Evolutionary conservation across 768 basidiomycete species (phyloP).

Genomic region (Obba rivulosa): DNA sequence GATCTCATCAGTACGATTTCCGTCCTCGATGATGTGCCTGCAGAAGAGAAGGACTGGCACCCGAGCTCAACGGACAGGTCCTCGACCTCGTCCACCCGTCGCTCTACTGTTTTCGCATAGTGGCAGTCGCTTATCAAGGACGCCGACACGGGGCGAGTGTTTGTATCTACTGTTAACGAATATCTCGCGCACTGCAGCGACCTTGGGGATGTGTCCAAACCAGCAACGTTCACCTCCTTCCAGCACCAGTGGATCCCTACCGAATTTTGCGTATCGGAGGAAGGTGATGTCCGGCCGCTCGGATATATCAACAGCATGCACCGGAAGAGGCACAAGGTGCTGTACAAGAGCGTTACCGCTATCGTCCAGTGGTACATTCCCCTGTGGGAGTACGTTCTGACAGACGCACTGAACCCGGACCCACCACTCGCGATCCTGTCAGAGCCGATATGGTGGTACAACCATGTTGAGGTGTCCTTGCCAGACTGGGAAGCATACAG

Average conservation of each 20-base stretch:
- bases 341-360: conserved; percentile 15
- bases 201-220: background rate
- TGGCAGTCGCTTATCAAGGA: background rate
- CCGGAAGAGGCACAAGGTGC: conserved; percentile 8
- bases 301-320: conserved; percentile 30
- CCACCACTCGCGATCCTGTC: conserved; percentile 1
- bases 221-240: conserved; percentile 11
- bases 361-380: conserved; percentile 20
- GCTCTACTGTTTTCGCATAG: conserved; percentile 29
- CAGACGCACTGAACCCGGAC: conserved; percentile 2
- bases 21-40: conserved; percentile 32
- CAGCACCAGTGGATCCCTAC: conserved; percentile 25
- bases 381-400: conserved; percentile 23
- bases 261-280: conserved; percentile 21
- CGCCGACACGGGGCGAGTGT: background rate
- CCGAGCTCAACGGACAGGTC: conserved; percentile 38
- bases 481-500: background rate
- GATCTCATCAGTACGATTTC: background rate
- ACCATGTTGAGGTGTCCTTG: background rate
- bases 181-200: background rate
- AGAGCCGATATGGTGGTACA: conserved; percentile 8
- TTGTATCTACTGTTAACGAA: background rate
- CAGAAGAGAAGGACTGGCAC: conserved; percentile 40
- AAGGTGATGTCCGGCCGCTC: conserved; percentile 14
- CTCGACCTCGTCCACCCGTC: conserved; percentile 44